Conservation (phyloP, 106 monocot genomes). For the Dendrobium nobile region DNA sequence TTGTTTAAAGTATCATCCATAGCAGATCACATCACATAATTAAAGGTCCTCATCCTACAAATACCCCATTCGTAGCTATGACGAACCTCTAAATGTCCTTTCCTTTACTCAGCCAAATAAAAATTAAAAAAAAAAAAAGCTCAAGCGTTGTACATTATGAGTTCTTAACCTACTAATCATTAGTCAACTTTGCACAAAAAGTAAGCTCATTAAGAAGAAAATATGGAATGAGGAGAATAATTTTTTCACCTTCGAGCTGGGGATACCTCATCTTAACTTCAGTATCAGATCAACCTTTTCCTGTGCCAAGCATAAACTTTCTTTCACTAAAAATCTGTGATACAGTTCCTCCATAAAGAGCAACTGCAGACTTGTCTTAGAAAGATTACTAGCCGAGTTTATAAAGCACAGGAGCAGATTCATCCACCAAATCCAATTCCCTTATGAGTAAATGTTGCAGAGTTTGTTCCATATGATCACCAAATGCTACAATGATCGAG, state of each 20-base stretch:
- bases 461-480: background rate
- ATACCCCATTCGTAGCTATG: background rate
- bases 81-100: background rate
- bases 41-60: background rate
- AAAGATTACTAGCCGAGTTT: background rate
- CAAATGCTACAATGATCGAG: conserved; percentile 40
- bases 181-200: background rate
- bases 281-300: background rate
- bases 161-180: background rate
- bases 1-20: background rate
- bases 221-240: background rate
- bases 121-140: background rate
- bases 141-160: background rate
- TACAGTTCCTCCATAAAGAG: background rate
- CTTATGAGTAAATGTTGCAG: background rate
- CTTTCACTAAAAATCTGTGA: background rate
- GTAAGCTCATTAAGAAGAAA: background rate
- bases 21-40: background rate
- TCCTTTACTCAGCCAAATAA: background rate
- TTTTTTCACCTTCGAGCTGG: background rate
- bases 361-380: conserved; percentile 1
- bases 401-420: background rate
- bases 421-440: background rate
- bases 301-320: background rate
- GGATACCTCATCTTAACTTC: background rate